Evolutionary conservation across 108 stramenopile genomes (phyloP), one percentile per base, ranked within the genome.

Genomic region (Nitzschia sp.): DNA sequence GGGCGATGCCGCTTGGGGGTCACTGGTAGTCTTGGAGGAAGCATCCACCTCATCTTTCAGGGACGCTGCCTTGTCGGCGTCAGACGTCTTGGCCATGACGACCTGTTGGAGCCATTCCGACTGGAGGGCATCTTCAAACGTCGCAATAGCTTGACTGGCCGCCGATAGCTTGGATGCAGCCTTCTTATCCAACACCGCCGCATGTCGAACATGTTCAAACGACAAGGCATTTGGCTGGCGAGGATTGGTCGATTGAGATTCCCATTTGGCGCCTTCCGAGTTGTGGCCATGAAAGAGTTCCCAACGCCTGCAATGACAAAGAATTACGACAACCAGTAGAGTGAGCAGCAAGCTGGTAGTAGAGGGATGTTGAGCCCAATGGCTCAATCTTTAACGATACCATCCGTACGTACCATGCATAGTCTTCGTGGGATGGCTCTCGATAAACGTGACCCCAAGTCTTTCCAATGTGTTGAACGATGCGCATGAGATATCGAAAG

Each of bases 361-460:
- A n/a, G n/a, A n/a, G n/a, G n/a, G n/a, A n/a, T n/a, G n/a, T n/a
- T 19, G 17, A 59, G 47, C 31, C 31, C 2, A 27, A 25, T 49
- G 46, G 31, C 19, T 18, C 47, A 65, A n/a, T 49, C 1, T 2
- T 24, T 29, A 47, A 27, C 15, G 32, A 19, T 21, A 48, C 8
- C 17, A 31, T 6, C 35, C 26, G 8, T 17, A 73, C 80, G 47
- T 72, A 82, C 90, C 92, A 93, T 33, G 87, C 84, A 71, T 83
- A 85, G n/a, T 93, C 89, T 4, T 76, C 63, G 70, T 85, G 70
- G n/a, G 80, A 57, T 9, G 85, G 86, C 49, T 93, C 92, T 23
- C 78, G 67, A 55, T 83, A 87, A n/a, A 90, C 60, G 66, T 93
- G 92, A 0, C 92, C 92, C 78, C 86, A 87, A 1, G 80, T 85